Base-by-base conservation (phyloP, 169 alveolate species). In the Eimeria falciformis region DNA sequence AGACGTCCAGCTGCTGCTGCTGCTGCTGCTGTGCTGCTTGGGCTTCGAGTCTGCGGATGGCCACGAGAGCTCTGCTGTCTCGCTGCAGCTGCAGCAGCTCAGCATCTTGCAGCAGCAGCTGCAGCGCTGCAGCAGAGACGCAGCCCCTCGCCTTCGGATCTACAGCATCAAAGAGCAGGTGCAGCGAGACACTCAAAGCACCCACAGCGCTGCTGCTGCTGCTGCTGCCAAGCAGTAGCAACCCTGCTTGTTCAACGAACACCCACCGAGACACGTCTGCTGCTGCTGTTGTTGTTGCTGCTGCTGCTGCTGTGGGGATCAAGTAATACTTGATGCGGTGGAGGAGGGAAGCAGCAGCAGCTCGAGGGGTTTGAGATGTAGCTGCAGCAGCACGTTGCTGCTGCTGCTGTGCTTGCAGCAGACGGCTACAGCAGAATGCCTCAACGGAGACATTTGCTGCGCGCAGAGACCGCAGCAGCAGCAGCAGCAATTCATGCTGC, bases 61-160 rank as follows among this genome's bases (percentile, higher is more conserved):
- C 84, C 9, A 73, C 84, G 27, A 73, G 84, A 40, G 84, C 84
- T 73, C 53, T 33, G 84, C 84, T 73, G 84, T 73, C 84, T 17
- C 84, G 84, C 84, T 73, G 84, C 84, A 73, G 84, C 84, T 73
- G 84, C 84, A 73, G 84, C 84, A 73, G 62, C 84, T 73, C 84
- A 37, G 84, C 84, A 21, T 73, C 84, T 62, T 73, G 84, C 84
- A 73, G 62, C 84, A 73, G 84, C 84, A 40, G 65, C 84, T 73
- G 84, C 84, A 73, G 84, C 40, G 84, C 37, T 43, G 84, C 84
- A 37, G 84, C 84, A 73, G 84, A 73, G 65, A 73, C 84, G 18
- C 84, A 43, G 56, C 84, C 84, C 21, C 84, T 37, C 18, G 84
- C 84, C 37, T 73, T 73, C 9, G 84, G 84, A 21, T 73, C 84